phyloP scores from a whole-genome alignment of 2,329 filamentous ascomycete species.

The Phoma sp. region DNA sequence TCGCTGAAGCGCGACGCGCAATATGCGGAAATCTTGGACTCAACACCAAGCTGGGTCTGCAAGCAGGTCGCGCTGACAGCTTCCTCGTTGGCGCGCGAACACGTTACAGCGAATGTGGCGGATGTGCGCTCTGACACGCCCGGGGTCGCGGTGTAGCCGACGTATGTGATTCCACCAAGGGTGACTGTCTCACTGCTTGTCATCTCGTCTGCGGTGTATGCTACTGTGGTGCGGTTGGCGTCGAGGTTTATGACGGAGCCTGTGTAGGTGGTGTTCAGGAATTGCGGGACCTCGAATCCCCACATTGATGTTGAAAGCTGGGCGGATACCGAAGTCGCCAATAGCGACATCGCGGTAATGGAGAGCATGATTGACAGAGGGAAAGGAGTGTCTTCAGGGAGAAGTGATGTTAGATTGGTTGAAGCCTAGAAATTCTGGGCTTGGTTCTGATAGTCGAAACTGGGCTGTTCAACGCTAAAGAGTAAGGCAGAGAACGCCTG shows the following conservation, averaged over 20 bases:
- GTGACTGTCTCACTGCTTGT: background rate
- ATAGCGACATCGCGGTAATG: background rate
- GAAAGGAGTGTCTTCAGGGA: no score
- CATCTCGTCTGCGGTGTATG: background rate
- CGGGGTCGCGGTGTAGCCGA: background rate
- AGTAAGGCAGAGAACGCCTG: no score
- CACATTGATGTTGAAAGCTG: background rate
- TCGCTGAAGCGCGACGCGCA: background rate
- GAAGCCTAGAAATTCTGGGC: no score
- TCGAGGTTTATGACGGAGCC: background rate
- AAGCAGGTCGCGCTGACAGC: background rate
- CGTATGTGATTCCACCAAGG: background rate
- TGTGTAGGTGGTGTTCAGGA: background rate
- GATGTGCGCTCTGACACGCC: background rate
- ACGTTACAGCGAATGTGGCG: background rate
- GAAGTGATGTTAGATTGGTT: no score
- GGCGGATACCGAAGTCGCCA: background rate
- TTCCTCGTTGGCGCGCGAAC: background rate
- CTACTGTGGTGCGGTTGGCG: background rate
- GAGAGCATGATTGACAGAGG: background rate
- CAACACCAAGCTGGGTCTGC: background rate
- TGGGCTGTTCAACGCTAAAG: no score
- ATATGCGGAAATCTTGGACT: background rate
- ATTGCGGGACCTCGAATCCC: background rate
- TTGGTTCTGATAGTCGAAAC: no score